Conservation (phyloP, 2,329 filamentous ascomycete species). For the Cytospora paraplurivora region DNA sequence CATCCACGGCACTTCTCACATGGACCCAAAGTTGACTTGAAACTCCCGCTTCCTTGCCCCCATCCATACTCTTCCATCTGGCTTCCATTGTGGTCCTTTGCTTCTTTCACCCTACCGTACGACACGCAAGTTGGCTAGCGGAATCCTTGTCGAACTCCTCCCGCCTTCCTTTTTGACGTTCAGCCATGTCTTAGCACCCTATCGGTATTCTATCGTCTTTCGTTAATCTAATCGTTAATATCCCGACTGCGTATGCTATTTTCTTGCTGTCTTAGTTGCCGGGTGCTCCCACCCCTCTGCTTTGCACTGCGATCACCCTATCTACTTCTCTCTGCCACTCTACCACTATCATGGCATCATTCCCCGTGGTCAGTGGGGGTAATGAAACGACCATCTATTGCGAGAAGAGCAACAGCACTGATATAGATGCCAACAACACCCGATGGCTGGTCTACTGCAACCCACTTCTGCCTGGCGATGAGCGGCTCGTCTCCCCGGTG, state of each 20-base stretch:
- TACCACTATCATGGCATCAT: conserved; percentile 37
- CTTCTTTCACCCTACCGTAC: conserved; percentile 8
- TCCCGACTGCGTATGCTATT: conserved; percentile 11
- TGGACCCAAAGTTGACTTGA: neutral
- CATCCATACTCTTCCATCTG: conserved; percentile 9
- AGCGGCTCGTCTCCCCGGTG: conserved; percentile 33
- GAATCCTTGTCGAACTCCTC: neutral
- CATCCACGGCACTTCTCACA: neutral
- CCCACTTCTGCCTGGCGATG: conserved; percentile 31
- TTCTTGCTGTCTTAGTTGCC: conserved; percentile 17
- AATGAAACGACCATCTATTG: too few relatives aligned
- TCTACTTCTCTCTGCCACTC: neutral
- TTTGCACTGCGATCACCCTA: conserved; percentile 8
- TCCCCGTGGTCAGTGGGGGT: conserved; percentile 25
- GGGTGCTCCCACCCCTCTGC: conserved; percentile 20
- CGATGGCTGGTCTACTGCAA: conserved; percentile 38
- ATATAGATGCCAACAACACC: conserved; percentile 30
- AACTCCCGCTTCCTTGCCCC: conserved; percentile 2
- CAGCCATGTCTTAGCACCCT: conserved; percentile 22
- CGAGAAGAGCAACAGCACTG: too few relatives aligned
- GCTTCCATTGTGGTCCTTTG: neutral
- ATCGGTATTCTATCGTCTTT: conserved; percentile 1
- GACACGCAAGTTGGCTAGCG: neutral
- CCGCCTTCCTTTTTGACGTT: neutral
- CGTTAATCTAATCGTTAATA: conserved; percentile 22